Percentiles rank a stretch among this genome's conserved stretches.
phyloP scores from a whole-genome alignment of 2,329 filamentous ascomycete species.

The Verticillium zaregamsianum region DNA sequence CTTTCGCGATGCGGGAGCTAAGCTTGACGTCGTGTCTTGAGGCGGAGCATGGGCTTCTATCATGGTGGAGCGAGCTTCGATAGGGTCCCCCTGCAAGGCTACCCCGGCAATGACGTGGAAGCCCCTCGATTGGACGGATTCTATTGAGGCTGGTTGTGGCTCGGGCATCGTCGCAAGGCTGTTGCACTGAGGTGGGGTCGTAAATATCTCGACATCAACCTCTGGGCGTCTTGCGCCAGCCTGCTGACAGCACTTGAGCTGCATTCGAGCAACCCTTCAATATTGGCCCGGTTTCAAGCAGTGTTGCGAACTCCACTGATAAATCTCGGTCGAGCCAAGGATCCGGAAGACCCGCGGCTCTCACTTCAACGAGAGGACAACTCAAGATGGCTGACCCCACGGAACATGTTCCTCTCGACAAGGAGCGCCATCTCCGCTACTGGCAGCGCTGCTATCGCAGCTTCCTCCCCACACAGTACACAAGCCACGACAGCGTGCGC shows the following conservation, averaged over 20 bases:
- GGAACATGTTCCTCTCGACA: constrained; percentile 40
- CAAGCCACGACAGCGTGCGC: constrained; percentile 82
- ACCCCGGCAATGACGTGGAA: neutral
- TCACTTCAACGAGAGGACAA: neutral
- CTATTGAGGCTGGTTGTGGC: neutral
- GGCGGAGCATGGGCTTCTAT: neutral
- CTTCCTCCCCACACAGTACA: constrained; percentile 78
- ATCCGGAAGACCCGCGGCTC: neutral
- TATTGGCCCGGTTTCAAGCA: no score
- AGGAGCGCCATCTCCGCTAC: constrained; percentile 76
- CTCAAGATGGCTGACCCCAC: constrained; percentile 15
- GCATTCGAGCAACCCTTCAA: no score
- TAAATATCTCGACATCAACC: neutral
- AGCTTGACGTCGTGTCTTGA: neutral
- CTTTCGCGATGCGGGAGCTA: neutral
- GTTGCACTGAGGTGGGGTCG: neutral
- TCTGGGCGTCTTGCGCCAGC: no score
- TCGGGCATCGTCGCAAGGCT: neutral
- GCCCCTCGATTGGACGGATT: neutral
- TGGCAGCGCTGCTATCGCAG: constrained; percentile 86
- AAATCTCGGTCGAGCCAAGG: neutral
- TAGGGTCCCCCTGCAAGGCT: neutral
- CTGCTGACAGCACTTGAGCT: neutral
- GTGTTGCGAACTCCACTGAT: no score
- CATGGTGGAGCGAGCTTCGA: neutral